These are phyloP conservation scores for Luvunga scandens DNA, from an alignment of 345 rosid genomes.

Conservation along the genomic window DNA sequence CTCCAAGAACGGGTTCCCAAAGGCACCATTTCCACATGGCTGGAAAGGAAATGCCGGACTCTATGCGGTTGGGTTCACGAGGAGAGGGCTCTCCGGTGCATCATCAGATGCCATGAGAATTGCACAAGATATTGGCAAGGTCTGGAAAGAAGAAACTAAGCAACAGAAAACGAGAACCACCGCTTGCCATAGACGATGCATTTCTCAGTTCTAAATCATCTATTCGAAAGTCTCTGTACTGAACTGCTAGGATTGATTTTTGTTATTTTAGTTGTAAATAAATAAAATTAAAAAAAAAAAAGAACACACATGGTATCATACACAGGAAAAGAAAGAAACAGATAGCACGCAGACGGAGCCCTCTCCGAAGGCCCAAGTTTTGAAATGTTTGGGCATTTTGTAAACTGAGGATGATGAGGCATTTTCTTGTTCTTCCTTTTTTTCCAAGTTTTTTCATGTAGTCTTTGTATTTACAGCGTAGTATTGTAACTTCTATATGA, in stretches of 20 bases:
- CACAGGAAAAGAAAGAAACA: constrained; percentile 5
- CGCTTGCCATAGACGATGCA: constrained; percentile 62
- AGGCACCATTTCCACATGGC: constrained; percentile 58
- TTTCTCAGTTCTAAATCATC: constrained; percentile 52
- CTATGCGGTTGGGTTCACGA: constrained; percentile 90
- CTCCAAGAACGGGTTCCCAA: constrained; percentile 70
- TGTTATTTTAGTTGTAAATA: constrained; percentile 5
- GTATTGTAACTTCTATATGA: constrained; percentile 3
- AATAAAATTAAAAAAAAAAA: constrained; percentile 1
- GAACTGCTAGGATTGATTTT: background rate
- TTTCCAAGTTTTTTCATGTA: constrained; percentile 1
- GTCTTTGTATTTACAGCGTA: constrained; percentile 14
- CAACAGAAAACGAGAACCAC: constrained; percentile 50
- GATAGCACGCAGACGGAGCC: constrained; percentile 38
- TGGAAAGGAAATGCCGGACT: constrained; percentile 86
- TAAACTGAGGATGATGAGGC: constrained; percentile 57
- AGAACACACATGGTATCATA: background rate
- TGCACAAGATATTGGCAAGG: constrained; percentile 70
- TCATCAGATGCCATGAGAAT: constrained; percentile 72
- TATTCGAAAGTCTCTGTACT: background rate
- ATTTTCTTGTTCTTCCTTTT: background rate
- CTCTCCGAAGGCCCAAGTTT: constrained; percentile 60
- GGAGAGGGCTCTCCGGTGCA: constrained; percentile 87
- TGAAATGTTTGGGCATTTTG: constrained; percentile 49
- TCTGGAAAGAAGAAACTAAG: constrained; percentile 81